phyloP scores from a whole-genome alignment of 768 basidiomycete genomes.

The Gymnopilus junonius region DNA sequence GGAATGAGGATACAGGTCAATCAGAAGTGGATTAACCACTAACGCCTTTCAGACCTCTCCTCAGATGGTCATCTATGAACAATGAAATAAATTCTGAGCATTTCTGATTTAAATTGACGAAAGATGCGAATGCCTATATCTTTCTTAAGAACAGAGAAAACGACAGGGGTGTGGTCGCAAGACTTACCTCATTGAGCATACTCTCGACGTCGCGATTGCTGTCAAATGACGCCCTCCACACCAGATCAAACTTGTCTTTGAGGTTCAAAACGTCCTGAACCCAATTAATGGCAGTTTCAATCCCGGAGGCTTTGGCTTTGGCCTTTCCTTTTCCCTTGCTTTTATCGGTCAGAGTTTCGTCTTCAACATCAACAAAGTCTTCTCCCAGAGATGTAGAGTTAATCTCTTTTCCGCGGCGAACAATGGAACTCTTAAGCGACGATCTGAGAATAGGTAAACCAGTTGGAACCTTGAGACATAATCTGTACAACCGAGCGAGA shows the following conservation, averaged over 20 bases:
- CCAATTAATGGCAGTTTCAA: slow-evolving; percentile 84
- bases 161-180: background rate
- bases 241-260: slow-evolving; percentile 86
- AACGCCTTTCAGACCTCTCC: slow-evolving; percentile 93
- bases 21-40: slow-evolving; percentile 31
- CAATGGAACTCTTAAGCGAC: slow-evolving; percentile 73
- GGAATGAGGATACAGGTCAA: background rate
- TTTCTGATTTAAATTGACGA: slow-evolving; percentile 87
- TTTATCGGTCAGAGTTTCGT: slow-evolving; percentile 35
- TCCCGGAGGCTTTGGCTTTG: slow-evolving; percentile 41
- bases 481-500: slow-evolving; percentile 75
- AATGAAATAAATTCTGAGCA: slow-evolving; percentile 94
- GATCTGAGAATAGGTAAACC: slow-evolving; percentile 70
- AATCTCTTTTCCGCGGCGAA: slow-evolving; percentile 76
- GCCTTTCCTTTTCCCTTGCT: slow-evolving; percentile 52
- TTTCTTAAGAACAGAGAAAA: background rate
- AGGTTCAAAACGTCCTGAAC: slow-evolving; percentile 89
- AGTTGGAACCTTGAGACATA: slow-evolving; percentile 68
- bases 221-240: slow-evolving; percentile 75
- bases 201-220: slow-evolving; percentile 80
- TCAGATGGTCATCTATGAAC: slow-evolving; percentile 96
- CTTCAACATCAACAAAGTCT: slow-evolving; percentile 35
- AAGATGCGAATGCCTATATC: slow-evolving; percentile 85
- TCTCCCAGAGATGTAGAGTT: slow-evolving; percentile 62
- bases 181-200: slow-evolving; percentile 79